These are phyloP conservation scores for Persicaria maculosa DNA, from an alignment of 148 eudicot genomes.

Conservation along the genomic window DNA sequence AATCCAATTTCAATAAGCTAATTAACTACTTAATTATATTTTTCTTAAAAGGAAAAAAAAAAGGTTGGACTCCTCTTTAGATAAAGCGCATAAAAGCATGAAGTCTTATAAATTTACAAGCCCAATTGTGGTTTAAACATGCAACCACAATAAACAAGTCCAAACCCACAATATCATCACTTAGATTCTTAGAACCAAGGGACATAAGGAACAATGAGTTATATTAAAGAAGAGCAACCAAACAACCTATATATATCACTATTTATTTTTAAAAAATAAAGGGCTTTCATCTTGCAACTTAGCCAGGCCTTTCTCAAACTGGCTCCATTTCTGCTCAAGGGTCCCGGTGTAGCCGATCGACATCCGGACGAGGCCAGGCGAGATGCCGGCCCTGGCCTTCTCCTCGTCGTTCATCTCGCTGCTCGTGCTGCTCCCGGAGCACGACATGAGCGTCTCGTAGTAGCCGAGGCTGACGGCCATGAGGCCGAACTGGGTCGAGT, in stretches of 20 bases:
- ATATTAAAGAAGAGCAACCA: no score
- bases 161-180: neutral
- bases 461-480: constrained; percentile 96
- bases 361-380: constrained; percentile 85
- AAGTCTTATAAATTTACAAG: neutral
- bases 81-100: neutral
- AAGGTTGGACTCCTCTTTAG: no score
- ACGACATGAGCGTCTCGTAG: constrained; percentile 94
- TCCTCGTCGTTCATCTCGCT: constrained; percentile 78
- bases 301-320: constrained; percentile 65
- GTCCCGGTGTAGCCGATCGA: constrained; percentile 84
- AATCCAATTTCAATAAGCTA: no score
- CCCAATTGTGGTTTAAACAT: neutral
- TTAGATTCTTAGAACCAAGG: neutral
- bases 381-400: constrained; percentile 69
- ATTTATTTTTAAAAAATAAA: constrained; percentile 11
- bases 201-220: neutral
- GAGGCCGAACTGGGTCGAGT: constrained; percentile 69
- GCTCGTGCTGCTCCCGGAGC: constrained; percentile 87
- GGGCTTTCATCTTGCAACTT: constrained; percentile 36
- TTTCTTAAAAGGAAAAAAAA: no score
- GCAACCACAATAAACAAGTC: neutral
- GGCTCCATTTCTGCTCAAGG: constrained; percentile 82
- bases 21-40: no score
- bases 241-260: neutral